Evolutionary conservation across 306 rosid genomes (phyloP).

Genomic region (Sesbania bispinosa): DNA sequence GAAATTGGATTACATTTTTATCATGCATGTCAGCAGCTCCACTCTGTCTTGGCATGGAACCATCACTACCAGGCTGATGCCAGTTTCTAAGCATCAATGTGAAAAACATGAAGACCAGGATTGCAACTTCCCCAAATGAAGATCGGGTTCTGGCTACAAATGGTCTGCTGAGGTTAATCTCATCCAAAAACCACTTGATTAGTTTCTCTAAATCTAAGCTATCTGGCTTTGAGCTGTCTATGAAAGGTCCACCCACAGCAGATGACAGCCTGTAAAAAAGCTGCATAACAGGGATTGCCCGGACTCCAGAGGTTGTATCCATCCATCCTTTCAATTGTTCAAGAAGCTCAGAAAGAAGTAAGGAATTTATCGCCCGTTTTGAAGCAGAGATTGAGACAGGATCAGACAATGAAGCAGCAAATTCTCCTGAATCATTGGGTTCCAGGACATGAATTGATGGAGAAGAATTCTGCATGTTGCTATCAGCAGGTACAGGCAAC

Average conservation of each 20-base stretch:
- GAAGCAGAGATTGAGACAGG: constrained; percentile 92
- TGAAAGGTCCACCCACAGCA: constrained; percentile 95
- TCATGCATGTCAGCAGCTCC: constrained; percentile 61
- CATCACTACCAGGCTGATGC: constrained; percentile 98
- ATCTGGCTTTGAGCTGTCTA: constrained; percentile 73
- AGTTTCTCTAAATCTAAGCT: constrained; percentile 80
- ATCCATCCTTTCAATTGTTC: constrained; percentile 96
- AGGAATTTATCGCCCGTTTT: constrained; percentile 76
- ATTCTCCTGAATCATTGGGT: constrained; percentile 82
- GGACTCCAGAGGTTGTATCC: constrained; percentile 79
- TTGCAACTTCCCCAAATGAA: constrained; percentile 91
- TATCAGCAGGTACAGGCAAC: constrained; percentile 53
- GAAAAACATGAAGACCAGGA: constrained; percentile 92
- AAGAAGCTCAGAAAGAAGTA: constrained; percentile 90
- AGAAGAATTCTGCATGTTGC: constrained; percentile 62
- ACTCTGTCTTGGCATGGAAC: constrained; percentile 56
- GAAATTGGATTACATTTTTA: constrained; percentile 59
- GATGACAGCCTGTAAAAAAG: constrained; percentile 97
- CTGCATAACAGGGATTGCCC: constrained; percentile 93
- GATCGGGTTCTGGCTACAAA: constrained; percentile 66
- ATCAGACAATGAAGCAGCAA: constrained; percentile 72
- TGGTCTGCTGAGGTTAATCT: constrained; percentile 70
- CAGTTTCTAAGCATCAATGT: constrained; percentile 98
- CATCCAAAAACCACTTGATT: constrained; percentile 95
- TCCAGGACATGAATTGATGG: constrained; percentile 93